Percentiles rank a stretch among this genome's conserved stretches.
Conservation (phyloP, 2,329 filamentous ascomycete genomes). For the Phialophora chinensis region DNA sequence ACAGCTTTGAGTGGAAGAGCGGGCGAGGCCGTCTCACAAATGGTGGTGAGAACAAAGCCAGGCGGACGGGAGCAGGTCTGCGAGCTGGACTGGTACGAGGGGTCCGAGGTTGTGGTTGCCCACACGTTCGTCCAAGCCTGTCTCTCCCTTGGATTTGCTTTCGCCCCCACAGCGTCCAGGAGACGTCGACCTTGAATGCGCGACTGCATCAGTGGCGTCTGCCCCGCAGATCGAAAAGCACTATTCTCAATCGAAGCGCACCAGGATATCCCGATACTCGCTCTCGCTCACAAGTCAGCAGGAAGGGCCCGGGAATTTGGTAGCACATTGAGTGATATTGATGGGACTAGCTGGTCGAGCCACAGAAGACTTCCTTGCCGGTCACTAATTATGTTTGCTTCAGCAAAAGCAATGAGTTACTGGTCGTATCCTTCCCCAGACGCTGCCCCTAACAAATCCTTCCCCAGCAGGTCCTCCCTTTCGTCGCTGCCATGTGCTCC, state of each 20-base stretch:
- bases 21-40: neutral
- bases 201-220: neutral
- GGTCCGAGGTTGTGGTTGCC: neutral
- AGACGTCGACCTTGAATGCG: neutral
- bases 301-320: slow-evolving; percentile 3
- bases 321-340: slow-evolving; percentile 37
- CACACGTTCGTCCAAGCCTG: neutral
- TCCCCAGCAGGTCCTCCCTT: slow-evolving; percentile 29
- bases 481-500: slow-evolving; percentile 4
- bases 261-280: neutral
- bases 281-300: neutral
- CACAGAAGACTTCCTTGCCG: slow-evolving; percentile 19
- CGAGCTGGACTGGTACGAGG: neutral
- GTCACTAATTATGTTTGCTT: slow-evolving; percentile 35
- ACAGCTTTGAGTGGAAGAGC: neutral
- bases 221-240: neutral
- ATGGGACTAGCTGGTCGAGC: slow-evolving; percentile 34
- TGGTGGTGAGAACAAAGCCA: neutral
- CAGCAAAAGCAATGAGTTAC: slow-evolving; percentile 33
- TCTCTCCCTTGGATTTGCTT: neutral
- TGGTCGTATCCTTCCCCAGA: slow-evolving; percentile 37
- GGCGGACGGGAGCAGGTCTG: neutral
- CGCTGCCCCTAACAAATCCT: slow-evolving; percentile 40
- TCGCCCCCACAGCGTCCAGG: neutral
- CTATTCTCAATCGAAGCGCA: neutral